Percentiles rank a stretch among this genome's conserved stretches.
Evolutionary conservation across 2,329 filamentous ascomycete species (phyloP).

Genomic region (Aureobasidium sp.): DNA sequence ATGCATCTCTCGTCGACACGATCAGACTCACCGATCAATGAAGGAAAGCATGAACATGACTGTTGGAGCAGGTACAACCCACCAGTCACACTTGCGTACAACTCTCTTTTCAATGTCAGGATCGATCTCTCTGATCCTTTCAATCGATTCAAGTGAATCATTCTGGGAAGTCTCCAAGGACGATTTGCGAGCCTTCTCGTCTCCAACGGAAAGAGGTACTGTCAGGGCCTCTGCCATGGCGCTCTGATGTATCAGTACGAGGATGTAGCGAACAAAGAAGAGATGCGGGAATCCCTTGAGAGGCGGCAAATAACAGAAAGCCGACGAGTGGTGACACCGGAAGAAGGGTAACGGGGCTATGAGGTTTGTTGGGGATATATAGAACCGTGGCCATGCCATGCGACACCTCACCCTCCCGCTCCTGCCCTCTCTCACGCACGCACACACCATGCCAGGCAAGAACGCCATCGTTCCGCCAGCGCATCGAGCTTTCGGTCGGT

Average conservation of each 20-base stretch:
- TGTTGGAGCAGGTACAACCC: constrained; percentile 9
- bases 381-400: background rate
- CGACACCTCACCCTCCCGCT: background rate
- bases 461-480: constrained; percentile 7
- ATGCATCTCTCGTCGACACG: background rate
- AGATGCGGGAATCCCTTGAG: background rate
- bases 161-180: background rate
- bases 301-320: background rate
- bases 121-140: background rate
- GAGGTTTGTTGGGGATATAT: background rate
- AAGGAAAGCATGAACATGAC: constrained; percentile 11
- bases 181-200: constrained; percentile 5
- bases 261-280: background rate
- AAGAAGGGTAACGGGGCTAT: background rate
- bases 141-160: constrained; percentile 2
- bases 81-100: constrained; percentile 11
- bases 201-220: background rate
- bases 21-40: constrained; percentile 7
- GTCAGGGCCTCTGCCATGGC: constrained; percentile 8
- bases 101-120: constrained; percentile 9
- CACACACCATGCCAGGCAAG: constrained; percentile 3
- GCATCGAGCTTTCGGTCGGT: background rate
- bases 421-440: background rate
- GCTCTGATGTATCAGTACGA: background rate
- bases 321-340: background rate